These are phyloP conservation scores for Candida xyloterini DNA, from an alignment of 805 yeast genomes.

Conservation along the genomic window DNA sequence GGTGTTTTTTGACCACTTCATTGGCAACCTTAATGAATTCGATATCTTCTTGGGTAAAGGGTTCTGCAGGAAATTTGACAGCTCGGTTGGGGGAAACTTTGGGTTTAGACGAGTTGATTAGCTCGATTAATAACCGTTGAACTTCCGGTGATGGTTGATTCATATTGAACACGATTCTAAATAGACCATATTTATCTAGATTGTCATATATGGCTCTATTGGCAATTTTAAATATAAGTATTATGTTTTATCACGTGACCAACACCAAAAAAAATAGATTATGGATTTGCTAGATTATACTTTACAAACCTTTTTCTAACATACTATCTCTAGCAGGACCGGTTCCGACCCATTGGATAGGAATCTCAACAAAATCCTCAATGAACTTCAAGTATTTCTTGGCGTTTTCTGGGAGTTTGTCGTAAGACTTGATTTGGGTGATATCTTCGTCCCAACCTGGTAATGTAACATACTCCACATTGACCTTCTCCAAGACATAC, in stretches of 20 bases:
- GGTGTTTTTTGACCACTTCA: constrained; percentile 49
- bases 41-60: constrained; percentile 46
- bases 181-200: not conserved
- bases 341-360: constrained; percentile 96
- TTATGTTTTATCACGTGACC: constrained; percentile 19
- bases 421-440: constrained; percentile 63
- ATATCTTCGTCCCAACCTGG: constrained; percentile 95
- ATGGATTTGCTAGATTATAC: not conserved
- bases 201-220: not conserved
- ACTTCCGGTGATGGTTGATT: constrained; percentile 16
- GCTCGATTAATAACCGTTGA: constrained; percentile 24
- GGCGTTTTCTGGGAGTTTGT: constrained; percentile 85
- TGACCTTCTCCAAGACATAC: constrained; percentile 76
- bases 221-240: constrained; percentile 10
- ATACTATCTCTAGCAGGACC: constrained; percentile 96
- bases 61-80: constrained; percentile 18
- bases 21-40: constrained; percentile 56
- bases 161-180: constrained; percentile 3
- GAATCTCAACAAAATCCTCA: constrained; percentile 79
- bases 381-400: constrained; percentile 79
- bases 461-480: constrained; percentile 84
- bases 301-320: constrained; percentile 52
- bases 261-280: too few species aligned
- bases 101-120: constrained; percentile 30
- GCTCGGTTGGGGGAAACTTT: constrained; percentile 22